Base-by-base conservation (phyloP, 2,329 filamentous ascomycete genomes). In the Alternaria dauci region DNA sequence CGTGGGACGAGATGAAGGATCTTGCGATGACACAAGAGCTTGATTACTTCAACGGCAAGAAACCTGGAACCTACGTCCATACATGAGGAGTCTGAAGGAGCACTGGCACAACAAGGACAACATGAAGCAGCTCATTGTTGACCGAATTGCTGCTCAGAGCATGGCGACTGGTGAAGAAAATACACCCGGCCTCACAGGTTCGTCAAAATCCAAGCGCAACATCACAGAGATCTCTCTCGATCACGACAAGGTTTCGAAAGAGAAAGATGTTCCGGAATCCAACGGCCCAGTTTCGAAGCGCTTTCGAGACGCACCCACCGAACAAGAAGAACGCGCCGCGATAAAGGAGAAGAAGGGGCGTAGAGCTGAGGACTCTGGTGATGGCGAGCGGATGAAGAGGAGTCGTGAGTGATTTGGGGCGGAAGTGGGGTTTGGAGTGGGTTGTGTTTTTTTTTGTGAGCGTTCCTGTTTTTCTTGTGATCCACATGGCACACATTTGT, bases 1-100 rank as follows among this genome's bases (percentile, higher is more conserved):
- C 41, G n/a, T 39, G 52, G 52, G 42, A 47, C 8, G 52, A 55
- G 2, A 55, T 39, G 52, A 44, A 34, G 8, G 30, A 39, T 5
- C 23, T 55, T 5, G 52, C 23, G 7, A 36, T 16, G 41, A 11
- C 9, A 7, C 16, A 55, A 11, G 52, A 55, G 52, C 39, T 30
- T n/a, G 18, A 16, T 2, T 55, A 5, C 52, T 47, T 44, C 6
- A 14, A 52, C 5, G 23, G 25, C n/a, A 25, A 25, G 20, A 9
- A 25, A 11, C 4, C 6, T 9, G 4, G 20, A 8, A 18, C 2
- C 8, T 48, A 48, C 2, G 18, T 2, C 16, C 28, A 36, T 11
- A 48, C 28, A 48, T 48, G 46, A 5, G 14, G 1, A 0, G 7
- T 0, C 32, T 1, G 30, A 11, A 1, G 18, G 18, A n/a, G 8